Evolutionary conservation across 306 rosid species (phyloP).

Genomic region (Pterocarpus macrocarpus): DNA sequence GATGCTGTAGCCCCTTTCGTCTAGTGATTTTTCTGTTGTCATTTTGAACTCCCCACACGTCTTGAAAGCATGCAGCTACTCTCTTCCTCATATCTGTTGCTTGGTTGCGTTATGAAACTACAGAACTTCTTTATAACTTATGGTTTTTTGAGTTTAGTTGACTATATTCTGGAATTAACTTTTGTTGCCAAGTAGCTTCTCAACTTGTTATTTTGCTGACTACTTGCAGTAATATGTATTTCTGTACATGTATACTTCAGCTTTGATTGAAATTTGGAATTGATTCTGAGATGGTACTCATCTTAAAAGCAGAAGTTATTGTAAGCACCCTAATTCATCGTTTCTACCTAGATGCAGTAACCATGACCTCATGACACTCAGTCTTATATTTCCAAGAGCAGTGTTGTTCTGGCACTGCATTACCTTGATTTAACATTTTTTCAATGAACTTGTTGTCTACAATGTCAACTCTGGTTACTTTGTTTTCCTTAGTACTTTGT

Average conservation of each 20-base stretch:
- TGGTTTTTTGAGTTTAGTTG: background rate
- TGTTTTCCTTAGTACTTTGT: conserved; percentile 17
- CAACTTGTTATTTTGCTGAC: conserved; percentile 16
- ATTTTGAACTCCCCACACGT: background rate
- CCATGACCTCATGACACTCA: background rate
- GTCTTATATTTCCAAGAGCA: conserved; percentile 28
- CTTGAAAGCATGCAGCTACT: conserved; percentile 5
- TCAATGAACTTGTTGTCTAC: background rate
- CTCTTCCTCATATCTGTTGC: background rate
- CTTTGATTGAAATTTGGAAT: conserved; percentile 1
- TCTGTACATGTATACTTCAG: background rate
- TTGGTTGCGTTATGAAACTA: conserved; percentile 14
- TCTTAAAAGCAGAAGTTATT: conserved; percentile 9
- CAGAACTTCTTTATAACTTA: background rate
- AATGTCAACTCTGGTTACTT: background rate
- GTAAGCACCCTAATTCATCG: background rate
- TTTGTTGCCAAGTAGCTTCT: background rate
- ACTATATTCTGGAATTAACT: conserved; percentile 13
- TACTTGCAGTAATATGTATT: conserved; percentile 20
- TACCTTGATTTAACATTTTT: conserved; percentile 16
- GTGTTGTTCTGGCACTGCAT: conserved; percentile 7
- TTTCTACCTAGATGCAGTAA: conserved; percentile 15
- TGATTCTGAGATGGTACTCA: conserved; percentile 24
- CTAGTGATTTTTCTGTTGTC: conserved; percentile 12
- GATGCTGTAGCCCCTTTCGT: conserved; percentile 5